A percentile compares a stretch with the other conserved stretches of the same genome.
These are phyloP conservation scores for Solanum gracilifrons DNA, from an alignment of 257 asterid genomes.

Conservation along the genomic window DNA sequence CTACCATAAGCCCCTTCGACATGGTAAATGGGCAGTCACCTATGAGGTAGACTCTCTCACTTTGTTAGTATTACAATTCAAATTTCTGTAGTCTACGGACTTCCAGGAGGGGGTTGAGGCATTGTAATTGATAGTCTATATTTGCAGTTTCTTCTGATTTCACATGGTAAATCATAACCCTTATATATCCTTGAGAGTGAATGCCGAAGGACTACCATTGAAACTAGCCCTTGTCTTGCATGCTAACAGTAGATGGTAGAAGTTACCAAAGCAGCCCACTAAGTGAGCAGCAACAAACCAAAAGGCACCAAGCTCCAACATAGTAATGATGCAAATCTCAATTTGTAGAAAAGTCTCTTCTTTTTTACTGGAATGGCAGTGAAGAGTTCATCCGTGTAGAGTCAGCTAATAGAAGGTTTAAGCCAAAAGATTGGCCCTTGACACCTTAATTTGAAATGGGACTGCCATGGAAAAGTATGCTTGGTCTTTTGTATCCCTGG, in stretches of 20 bases:
- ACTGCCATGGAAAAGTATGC: neutral
- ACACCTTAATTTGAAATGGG: neutral
- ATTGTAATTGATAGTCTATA: neutral
- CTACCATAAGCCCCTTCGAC: constrained; percentile 80
- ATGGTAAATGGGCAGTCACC: constrained; percentile 98
- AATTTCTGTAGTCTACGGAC: neutral
- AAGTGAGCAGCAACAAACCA: neutral
- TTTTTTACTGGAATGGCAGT: neutral
- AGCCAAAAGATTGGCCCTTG: neutral
- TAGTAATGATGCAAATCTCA: neutral
- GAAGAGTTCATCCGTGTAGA: neutral
- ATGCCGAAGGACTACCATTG: neutral
- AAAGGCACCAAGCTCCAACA: neutral
- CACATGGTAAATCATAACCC: neutral
- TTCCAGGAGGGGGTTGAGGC: neutral
- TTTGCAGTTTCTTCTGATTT: neutral
- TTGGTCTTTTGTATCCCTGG: neutral
- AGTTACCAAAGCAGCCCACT: neutral
- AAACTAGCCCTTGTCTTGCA: neutral
- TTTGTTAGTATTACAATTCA: neutral
- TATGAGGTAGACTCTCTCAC: constrained; percentile 53
- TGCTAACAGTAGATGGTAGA: neutral
- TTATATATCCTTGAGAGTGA: neutral
- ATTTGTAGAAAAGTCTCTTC: neutral
- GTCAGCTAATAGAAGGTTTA: neutral